Conservation (phyloP, 768 basidiomycete species). For the Erythrobasidium yunnanense region DNA sequence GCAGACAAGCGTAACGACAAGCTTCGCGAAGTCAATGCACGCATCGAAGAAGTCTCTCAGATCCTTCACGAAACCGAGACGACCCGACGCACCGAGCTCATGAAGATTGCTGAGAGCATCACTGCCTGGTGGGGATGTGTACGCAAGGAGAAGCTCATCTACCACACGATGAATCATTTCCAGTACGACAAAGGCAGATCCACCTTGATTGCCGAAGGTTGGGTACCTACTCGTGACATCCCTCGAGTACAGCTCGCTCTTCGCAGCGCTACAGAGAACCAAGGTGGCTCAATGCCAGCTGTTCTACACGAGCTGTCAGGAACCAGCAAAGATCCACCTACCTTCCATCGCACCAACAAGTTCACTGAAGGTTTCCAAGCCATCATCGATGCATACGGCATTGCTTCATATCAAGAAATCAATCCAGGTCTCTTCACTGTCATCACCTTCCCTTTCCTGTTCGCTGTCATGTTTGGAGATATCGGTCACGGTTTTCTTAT, state of each 20-base stretch:
- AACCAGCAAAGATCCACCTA: constrained; percentile 73
- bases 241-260: constrained; percentile 72
- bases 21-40: constrained; percentile 71
- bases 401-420: constrained; percentile 86
- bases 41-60: constrained; percentile 81
- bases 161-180: constrained; percentile 87
- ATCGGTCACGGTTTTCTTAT: constrained; percentile 89
- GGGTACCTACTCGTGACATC: constrained; percentile 92
- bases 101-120: constrained; percentile 71
- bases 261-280: constrained; percentile 64
- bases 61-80: constrained; percentile 79
- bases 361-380: constrained; percentile 95
- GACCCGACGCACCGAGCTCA: constrained; percentile 69
- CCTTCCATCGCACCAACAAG: constrained; percentile 85
- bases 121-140: constrained; percentile 90
- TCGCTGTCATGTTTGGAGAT: constrained; percentile 99
- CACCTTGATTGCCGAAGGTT: constrained; percentile 92
- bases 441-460: constrained; percentile 68
- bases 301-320: constrained; percentile 67
- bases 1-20: constrained; percentile 83
- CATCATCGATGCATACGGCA: constrained; percentile 96
- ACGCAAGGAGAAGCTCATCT: constrained; percentile 87
- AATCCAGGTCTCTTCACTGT: constrained; percentile 83
- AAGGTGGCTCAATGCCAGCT: constrained; percentile 75
- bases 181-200: constrained; percentile 87